phyloP scores from a whole-genome alignment of 2,329 filamentous ascomycete species.

The Trichoderma gracile region DNA sequence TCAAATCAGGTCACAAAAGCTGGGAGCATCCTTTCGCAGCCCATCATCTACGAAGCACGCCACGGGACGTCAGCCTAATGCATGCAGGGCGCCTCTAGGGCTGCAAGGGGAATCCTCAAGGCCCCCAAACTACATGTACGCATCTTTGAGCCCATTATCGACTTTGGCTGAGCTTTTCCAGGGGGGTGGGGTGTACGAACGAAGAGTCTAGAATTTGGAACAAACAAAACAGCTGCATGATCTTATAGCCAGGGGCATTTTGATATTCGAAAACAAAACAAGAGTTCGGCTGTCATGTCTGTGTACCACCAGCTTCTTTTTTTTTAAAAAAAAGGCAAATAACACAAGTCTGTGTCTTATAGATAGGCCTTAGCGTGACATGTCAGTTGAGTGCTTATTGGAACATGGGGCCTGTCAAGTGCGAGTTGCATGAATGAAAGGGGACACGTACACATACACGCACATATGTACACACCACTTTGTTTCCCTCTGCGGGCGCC shows the following conservation, averaged over 20 bases:
- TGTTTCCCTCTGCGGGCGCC: too few relatives aligned
- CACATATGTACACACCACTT: too few relatives aligned
- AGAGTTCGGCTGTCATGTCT: background rate
- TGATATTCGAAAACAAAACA: background rate
- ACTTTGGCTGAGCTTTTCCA: background rate
- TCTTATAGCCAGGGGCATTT: background rate
- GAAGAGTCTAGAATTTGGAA: background rate
- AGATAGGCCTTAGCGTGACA: too few relatives aligned
- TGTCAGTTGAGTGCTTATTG: too few relatives aligned
- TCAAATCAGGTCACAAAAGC: background rate
- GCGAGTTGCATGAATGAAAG: too few relatives aligned
- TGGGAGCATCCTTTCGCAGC: background rate
- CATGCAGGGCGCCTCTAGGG: background rate
- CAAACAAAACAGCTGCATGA: background rate
- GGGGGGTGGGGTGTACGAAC: background rate
- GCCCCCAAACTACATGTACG: background rate
- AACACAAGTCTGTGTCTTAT: too few relatives aligned
- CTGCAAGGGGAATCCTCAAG: background rate
- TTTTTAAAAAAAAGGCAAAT: too few relatives aligned
- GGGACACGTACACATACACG: too few relatives aligned
- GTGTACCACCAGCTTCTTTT: background rate
- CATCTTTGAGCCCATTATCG: background rate
- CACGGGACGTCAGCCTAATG: conserved; percentile 16
- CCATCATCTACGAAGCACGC: too few relatives aligned
- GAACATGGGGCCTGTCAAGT: too few relatives aligned